These are phyloP conservation scores for Adansonia rubrostipa DNA, from an alignment of 441 rosid species.

Conservation along the genomic window DNA sequence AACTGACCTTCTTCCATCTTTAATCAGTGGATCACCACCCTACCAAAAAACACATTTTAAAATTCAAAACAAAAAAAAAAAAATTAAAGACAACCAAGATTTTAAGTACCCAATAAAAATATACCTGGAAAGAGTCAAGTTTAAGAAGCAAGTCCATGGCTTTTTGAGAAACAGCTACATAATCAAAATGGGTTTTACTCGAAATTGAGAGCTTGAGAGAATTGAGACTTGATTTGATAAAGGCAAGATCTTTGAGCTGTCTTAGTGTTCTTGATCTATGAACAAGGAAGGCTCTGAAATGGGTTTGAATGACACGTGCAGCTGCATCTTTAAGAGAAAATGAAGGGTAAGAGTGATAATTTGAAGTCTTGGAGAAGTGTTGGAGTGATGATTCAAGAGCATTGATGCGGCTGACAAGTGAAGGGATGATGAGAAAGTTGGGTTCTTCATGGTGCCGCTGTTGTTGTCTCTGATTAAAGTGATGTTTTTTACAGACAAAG, in stretches of 20 bases:
- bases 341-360: conserved; percentile 27
- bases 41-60: conserved; percentile 33
- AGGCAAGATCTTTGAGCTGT: conserved; percentile 78
- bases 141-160: conserved; percentile 68
- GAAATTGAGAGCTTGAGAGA: conserved; percentile 70
- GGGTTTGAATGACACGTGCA: conserved; percentile 82
- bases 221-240: conserved; percentile 61
- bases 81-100: not conserved
- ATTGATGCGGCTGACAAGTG: conserved; percentile 68
- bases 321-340: conserved; percentile 67
- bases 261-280: conserved; percentile 78
- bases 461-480: conserved; percentile 31
- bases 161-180: conserved; percentile 49
- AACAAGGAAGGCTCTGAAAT: conserved; percentile 77
- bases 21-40: conserved; percentile 78
- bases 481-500: conserved; percentile 25
- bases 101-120: conserved; percentile 4
- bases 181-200: conserved; percentile 49
- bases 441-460: conserved; percentile 32
- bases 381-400: conserved; percentile 72
- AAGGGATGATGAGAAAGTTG: conserved; percentile 44
- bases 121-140: conserved; percentile 81
- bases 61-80: not conserved
- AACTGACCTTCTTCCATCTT: conserved; percentile 75
- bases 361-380: conserved; percentile 38